These are phyloP conservation scores for Cyclotella sp. DNA, from an alignment of 108 stramenopile genomes.

Conservation along the genomic window DNA sequence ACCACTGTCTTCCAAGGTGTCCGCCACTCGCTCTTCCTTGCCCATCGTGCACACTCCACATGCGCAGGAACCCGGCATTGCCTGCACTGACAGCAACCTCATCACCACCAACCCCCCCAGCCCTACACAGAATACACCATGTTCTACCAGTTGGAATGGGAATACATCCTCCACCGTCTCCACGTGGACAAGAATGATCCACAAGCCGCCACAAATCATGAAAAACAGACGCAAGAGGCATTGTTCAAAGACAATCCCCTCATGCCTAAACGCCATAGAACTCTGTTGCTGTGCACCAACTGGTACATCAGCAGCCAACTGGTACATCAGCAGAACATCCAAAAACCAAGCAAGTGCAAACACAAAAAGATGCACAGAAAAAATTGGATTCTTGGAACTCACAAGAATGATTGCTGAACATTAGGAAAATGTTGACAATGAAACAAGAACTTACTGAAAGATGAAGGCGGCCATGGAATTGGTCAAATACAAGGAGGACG, in stretches of 20 bases:
- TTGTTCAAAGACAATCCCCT: too few species aligned
- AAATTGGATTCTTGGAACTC: constrained; percentile 78
- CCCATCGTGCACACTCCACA: neutral
- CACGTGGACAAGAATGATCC: constrained; percentile 23
- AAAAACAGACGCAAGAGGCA: too few species aligned
- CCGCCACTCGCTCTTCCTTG: neutral
- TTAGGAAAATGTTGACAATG: constrained; percentile 56
- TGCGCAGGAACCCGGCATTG: neutral
- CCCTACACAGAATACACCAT: constrained; percentile 57
- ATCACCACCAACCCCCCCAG: constrained; percentile 46
- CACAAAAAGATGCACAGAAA: constrained; percentile 83
- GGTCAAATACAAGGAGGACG: too few species aligned
- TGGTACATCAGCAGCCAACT: too few species aligned
- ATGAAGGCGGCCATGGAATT: constrained; percentile 54
- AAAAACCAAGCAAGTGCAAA: too few species aligned
- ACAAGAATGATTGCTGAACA: constrained; percentile 69
- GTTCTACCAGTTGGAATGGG: too few species aligned
- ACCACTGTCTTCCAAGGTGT: neutral
- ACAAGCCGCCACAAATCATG: neutral
- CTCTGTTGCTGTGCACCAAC: constrained; percentile 39
- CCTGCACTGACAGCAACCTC: too few species aligned
- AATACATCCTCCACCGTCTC: too few species aligned
- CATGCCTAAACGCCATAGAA: constrained; percentile 48
- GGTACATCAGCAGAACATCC: constrained; percentile 35
- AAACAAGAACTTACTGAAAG: constrained; percentile 45